phyloP scores from a whole-genome alignment of 2,329 filamentous ascomycete species.

The Trichoderma sp. region DNA sequence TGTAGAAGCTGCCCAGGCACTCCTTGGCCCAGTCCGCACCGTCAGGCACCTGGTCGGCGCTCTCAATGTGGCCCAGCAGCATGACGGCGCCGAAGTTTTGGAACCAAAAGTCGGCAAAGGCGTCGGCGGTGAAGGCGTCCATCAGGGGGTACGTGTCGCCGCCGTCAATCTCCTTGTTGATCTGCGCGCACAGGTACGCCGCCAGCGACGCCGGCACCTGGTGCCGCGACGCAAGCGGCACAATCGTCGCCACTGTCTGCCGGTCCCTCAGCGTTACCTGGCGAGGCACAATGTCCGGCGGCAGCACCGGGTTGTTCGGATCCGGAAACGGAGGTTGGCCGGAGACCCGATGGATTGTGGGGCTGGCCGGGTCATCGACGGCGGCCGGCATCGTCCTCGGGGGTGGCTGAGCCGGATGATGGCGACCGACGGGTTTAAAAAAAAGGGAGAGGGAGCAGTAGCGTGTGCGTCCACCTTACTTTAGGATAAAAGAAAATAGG shows the following conservation, averaged over 20 bases:
- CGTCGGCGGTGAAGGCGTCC: conserved; percentile 70
- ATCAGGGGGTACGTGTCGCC: conserved; percentile 92
- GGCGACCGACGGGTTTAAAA: neutral
- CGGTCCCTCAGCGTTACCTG: conserved; percentile 83
- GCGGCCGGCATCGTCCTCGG: conserved; percentile 68
- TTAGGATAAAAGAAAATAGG: neutral
- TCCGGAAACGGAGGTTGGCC: conserved; percentile 67
- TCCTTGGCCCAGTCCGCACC: conserved; percentile 75
- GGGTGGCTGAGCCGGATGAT: conserved; percentile 28
- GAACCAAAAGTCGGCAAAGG: conserved; percentile 85
- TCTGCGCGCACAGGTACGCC: conserved; percentile 76
- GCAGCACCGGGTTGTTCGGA: conserved; percentile 63
- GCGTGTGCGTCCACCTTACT: neutral
- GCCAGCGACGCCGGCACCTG: conserved; percentile 77
- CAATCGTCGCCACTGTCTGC: conserved; percentile 78
- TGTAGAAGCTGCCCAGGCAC: conserved; percentile 88
- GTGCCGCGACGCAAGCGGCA: conserved; percentile 76
- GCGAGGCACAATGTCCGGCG: conserved; percentile 68
- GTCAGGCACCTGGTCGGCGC: conserved; percentile 59
- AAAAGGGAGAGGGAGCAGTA: neutral
- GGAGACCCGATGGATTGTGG: conserved; percentile 70
- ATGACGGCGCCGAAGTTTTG: conserved; percentile 87
- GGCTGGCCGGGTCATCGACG: conserved; percentile 73
- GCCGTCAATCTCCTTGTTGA: conserved; percentile 88
- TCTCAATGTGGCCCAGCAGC: conserved; percentile 75